These are phyloP conservation scores for Apiosordaria backusii DNA, from an alignment of 495 filamentous ascomycete species.

Conservation along the genomic window DNA sequence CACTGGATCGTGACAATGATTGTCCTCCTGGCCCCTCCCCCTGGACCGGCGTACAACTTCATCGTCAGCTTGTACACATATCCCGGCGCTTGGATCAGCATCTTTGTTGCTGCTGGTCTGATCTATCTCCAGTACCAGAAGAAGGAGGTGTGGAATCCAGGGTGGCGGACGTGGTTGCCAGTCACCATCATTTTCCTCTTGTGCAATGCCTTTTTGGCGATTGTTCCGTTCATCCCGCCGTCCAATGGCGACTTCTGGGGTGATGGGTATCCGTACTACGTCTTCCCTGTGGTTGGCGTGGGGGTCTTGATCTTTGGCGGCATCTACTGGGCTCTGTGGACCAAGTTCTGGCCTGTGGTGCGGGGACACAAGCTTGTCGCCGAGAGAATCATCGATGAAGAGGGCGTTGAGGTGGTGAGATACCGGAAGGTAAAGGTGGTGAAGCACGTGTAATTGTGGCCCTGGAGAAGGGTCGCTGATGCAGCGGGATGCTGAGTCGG, in stretches of 20 bases:
- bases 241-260: conserved; percentile 46
- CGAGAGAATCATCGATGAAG: conserved; percentile 41
- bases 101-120: conserved; percentile 56
- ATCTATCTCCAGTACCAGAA: conserved; percentile 43
- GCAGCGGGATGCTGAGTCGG: too few species aligned
- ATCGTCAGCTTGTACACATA: conserved; percentile 42
- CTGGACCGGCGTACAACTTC: conserved; percentile 40
- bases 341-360: conserved; percentile 45
- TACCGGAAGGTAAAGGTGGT: conserved; percentile 29
- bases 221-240: conserved; percentile 52
- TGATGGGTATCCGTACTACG: conserved; percentile 48
- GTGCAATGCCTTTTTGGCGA: conserved; percentile 48
- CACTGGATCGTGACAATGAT: conserved; percentile 48
- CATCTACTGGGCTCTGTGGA: conserved; percentile 52
- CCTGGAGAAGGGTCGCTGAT: too few species aligned
- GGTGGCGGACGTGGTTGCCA: conserved; percentile 45
- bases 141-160: conserved; percentile 41
- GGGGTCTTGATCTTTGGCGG: conserved; percentile 45
- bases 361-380: conserved; percentile 48
- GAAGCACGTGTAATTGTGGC: too few species aligned
- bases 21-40: conserved; percentile 44
- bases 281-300: conserved; percentile 51
- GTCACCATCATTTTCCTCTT: conserved; percentile 46
- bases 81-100: conserved; percentile 44
- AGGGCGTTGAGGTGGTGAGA: conserved; percentile 46